Base-by-base conservation (phyloP, 1,284 basidiomycete genomes). In the Tilletia indica region DNA sequence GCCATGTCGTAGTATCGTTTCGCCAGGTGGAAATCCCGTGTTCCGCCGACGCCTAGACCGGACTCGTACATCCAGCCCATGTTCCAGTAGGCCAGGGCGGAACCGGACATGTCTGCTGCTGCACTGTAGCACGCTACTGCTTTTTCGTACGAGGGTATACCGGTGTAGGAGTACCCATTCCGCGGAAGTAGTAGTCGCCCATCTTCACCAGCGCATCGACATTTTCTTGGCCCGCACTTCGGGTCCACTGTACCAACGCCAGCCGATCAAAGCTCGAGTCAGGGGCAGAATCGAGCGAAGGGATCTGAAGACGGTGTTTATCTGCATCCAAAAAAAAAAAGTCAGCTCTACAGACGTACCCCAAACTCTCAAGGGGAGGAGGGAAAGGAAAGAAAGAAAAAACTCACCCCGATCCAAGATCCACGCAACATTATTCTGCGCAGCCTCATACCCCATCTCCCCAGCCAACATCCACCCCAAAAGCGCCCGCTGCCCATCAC, bases 1-100 rank as follows among this genome's bases (percentile, higher is more conserved):
- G 94, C 93, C 72, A 91, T 86, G 84, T 99, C 97, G 83, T 98
- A 99, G 84, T 96, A 92, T 39, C 97, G 89, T 85, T 99, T 99
- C 0, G 97, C 97, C 19, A 99, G 89, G 85, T 97, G 92, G 87
- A 94, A 99, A 85, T 99, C 96, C 6, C 25, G 58, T 39, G 76
- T 76, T 36, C 76, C 45, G 38, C 91, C 89, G 0, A 98, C 93
- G 3, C 97, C 97, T 36, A 92, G 85, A 0, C 97, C 97, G 79
- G 94, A 92, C 86, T 99, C 96, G 84, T 98, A 97, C 94, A 99
- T 97, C 92, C 92, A 97, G 0, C 96, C 97, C 36, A 99, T 86
- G 82, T 97, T 97, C 94, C 95, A 99, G 90, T 96, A 94, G 2
- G 96, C 95, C 77, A 99, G 87, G 0, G 95, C 93, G 77, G 93